Conservation (phyloP, 2,329 filamentous ascomycete species). For the Aspergillus ruber region DNA sequence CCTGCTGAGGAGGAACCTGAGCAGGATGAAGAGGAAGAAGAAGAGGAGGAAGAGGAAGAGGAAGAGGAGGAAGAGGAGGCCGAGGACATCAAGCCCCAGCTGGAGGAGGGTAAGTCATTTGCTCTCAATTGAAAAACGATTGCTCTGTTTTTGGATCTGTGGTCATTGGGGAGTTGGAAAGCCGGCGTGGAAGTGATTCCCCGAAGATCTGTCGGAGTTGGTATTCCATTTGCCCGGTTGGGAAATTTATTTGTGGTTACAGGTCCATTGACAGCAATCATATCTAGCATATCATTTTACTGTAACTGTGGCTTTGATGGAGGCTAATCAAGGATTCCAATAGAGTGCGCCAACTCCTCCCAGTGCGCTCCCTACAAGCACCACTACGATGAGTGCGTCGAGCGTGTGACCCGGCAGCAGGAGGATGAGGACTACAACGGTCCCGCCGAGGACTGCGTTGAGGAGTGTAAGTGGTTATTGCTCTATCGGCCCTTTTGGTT, state of each 20-base stretch:
- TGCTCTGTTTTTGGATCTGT: constrained; percentile 4
- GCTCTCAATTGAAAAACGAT: background rate
- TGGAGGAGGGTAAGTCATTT: constrained; percentile 78
- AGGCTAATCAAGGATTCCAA: constrained; percentile 9
- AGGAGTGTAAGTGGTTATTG: constrained; percentile 75
- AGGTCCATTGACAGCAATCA: no score
- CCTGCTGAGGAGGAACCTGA: constrained; percentile 44
- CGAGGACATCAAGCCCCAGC: constrained; percentile 76
- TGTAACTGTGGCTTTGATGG: background rate
- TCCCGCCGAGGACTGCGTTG: constrained; percentile 89
- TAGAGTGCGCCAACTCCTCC: constrained; percentile 85
- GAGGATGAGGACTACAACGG: constrained; percentile 66
- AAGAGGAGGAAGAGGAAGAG: constrained; percentile 63
- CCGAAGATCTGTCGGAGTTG: no score
- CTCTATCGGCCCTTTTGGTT: background rate
- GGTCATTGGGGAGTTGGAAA: constrained; percentile 6
- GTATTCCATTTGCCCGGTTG: no score
- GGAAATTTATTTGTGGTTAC: no score
- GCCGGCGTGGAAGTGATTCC: no score
- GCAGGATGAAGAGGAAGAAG: constrained; percentile 50
- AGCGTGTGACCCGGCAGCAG: constrained; percentile 69
- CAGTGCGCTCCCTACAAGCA: constrained; percentile 86
- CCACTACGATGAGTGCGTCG: constrained; percentile 96
- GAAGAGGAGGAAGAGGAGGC: constrained; percentile 78
- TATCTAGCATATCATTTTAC: no score